Base-by-base conservation (phyloP, 78 protist species). In the Guillardia theta region DNA sequence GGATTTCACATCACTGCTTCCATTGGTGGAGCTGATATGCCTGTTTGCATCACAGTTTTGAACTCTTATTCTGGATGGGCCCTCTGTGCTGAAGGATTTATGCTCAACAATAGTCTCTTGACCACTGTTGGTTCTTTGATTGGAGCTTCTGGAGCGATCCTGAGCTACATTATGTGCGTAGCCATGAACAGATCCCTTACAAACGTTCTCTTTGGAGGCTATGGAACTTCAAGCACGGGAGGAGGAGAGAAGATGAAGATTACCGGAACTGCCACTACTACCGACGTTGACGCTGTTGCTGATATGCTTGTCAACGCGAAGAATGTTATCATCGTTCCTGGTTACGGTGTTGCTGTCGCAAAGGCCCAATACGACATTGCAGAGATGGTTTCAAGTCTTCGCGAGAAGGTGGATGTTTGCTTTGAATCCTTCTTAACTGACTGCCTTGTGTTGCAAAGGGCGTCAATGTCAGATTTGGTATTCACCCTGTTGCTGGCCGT, bases 1-100 rank as follows among this genome's bases (percentile, higher is more conserved):
- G 99, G 99, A 30, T 48, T 24, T 78, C 96, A 95, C 95, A 58
- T 97, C 90, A 94, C 96, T 12, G 96, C 95, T 18, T 96, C 98
- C 43, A 98, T 99, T 30, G 99, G 99, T 33, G 99, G 99, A 18
- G 99, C 99, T 33, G 99, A 99, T 93, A 98, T 98, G 99, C 99
- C 99, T 24, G 99, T 99, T 10, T 99, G 98, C 64, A 97, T 99
- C 53, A 95, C 99, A 0, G 97, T 99, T 46, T 97, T 99, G 92
- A 99, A 99, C 96, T 88, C 96, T 45, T 96, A 96, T 96, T 97
- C 99, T 0, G 96, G 96, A 19, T 95, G 96, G 97, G 96, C 90
- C 21, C 90, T 78, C 6, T 78, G 90, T 43, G 90, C 90, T 21
- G 90, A 78, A 30, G 98, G 98, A 39, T 97, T 97, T 96, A 95